Base-by-base conservation (phyloP, 306 rosid species). In the Ceratonia siliqua region DNA sequence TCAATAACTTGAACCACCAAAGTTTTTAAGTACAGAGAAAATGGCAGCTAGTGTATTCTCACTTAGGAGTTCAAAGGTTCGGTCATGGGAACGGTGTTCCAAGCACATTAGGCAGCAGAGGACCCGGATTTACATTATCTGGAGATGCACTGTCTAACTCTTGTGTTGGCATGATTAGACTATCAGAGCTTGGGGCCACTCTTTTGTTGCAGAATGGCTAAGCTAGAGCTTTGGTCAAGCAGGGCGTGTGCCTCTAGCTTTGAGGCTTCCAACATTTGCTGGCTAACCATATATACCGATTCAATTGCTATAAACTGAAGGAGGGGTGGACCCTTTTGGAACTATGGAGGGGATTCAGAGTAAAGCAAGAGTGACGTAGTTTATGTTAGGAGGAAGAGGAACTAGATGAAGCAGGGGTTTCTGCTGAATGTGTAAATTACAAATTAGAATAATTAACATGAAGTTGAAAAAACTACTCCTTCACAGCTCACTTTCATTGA, bases 81-180 rank as follows among this genome's bases (percentile, higher is more conserved):
- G 87, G 13, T 70, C 91, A 67, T 81, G 88, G 92, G 83, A 82
- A 4, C 49, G 87, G 43, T 85, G 98, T 72, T 93, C 92, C 6
- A 93, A 85, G 82, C 86, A 87, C 62, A 65, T 89, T 24, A 72
- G 90, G 67, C 90, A 89, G 76, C 96, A 87, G 35, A 79, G 89
- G 73, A 90, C 96, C 0, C 72, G 98, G 75, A 89, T 94, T 80
- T 94, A 94, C 82, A 88, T 94, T 68, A 87, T 91, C 14, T 91
- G 98, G 98, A 94, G 96, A 71, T 94, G 98, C 82, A 85, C 87
- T 43, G 86, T 91, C 10, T 72, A 87, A 74, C 97, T 91, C 72
- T 82, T 94, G 8, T 89, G 92, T 57, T 89, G 94, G 90, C 85
- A 89, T 21, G 97, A 93, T 0, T 88, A 55, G 17, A 53, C 28